Conservation (phyloP, 257 asterid species). For the Lavandula angustifolia region DNA sequence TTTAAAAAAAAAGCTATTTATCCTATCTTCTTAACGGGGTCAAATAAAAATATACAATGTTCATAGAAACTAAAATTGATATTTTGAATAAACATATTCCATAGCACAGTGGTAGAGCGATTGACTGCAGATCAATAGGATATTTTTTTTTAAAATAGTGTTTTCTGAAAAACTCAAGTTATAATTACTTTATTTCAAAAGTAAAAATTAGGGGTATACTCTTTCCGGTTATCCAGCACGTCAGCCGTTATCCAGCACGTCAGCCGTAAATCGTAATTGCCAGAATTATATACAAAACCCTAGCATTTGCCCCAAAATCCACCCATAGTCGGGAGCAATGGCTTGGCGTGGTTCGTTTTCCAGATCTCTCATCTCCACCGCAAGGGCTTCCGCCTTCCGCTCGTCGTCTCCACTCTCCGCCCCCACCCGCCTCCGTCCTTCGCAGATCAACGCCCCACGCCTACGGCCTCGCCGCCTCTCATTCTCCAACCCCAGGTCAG, state of each 20-base stretch:
- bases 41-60: too few species aligned
- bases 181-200: too few species aligned
- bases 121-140: constrained; percentile 78
- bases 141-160: too few species aligned
- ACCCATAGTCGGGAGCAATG: constrained; percentile 40
- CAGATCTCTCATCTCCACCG: constrained; percentile 65
- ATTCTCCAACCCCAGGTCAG: constrained; percentile 73
- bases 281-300: constrained; percentile 31
- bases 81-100: too few species aligned
- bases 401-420: constrained; percentile 51
- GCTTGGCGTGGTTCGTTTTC: constrained; percentile 88
- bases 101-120: constrained; percentile 97
- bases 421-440: constrained; percentile 49
- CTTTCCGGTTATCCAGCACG: too few species aligned
- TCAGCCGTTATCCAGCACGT: neutral
- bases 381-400: constrained; percentile 63
- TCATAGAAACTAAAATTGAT: too few species aligned
- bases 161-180: too few species aligned
- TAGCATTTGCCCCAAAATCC: constrained; percentile 10
- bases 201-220: too few species aligned
- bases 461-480: constrained; percentile 58
- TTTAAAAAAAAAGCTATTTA: too few species aligned
- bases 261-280: neutral
- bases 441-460: constrained; percentile 36
- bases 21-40: too few species aligned